Conservation (phyloP, 163 green algal genomes). For the Volvox carteri region DNA sequence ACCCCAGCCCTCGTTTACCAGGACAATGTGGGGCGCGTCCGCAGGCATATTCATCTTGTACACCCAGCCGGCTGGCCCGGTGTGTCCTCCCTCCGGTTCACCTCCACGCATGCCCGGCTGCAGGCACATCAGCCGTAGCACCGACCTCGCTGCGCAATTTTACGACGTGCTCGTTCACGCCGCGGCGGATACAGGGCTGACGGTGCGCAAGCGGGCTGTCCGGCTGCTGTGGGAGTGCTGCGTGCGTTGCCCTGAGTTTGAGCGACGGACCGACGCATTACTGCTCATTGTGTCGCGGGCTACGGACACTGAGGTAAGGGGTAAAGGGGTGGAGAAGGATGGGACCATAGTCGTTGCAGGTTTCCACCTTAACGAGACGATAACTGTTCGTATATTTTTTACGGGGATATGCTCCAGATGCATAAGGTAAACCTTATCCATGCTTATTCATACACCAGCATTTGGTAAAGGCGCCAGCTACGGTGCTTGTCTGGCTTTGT, state of each 20-base stretch:
- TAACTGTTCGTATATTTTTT: too few species aligned
- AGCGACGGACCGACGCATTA: conserved; percentile 68
- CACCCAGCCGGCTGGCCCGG: too few species aligned
- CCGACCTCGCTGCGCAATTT: conserved; percentile 77
- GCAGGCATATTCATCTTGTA: too few species aligned
- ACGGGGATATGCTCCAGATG: too few species aligned
- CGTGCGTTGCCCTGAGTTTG: conserved; percentile 73
- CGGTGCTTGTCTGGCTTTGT: too few species aligned
- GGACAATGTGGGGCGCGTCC: too few species aligned
- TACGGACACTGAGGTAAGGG: conserved; percentile 39
- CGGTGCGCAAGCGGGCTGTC: conserved; percentile 87
- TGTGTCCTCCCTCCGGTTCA: neutral
- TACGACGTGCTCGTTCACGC: conserved; percentile 73
- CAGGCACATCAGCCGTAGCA: conserved; percentile 61
- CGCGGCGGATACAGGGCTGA: conserved; percentile 79
- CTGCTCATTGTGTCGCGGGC: conserved; percentile 68
- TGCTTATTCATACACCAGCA: too few species aligned
- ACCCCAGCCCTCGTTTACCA: too few species aligned
- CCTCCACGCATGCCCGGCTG: neutral
- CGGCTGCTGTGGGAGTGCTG: conserved; percentile 82
- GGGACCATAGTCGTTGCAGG: neutral
- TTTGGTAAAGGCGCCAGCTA: too few species aligned
- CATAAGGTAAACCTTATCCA: too few species aligned
- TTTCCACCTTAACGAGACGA: too few species aligned
- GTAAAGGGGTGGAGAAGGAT: neutral